A percentile compares a stretch with the other conserved stretches of the same genome.
These are phyloP conservation scores for Pythium utonaiense DNA, from an alignment of 352 stramenopile genomes.

Conservation along the genomic window DNA sequence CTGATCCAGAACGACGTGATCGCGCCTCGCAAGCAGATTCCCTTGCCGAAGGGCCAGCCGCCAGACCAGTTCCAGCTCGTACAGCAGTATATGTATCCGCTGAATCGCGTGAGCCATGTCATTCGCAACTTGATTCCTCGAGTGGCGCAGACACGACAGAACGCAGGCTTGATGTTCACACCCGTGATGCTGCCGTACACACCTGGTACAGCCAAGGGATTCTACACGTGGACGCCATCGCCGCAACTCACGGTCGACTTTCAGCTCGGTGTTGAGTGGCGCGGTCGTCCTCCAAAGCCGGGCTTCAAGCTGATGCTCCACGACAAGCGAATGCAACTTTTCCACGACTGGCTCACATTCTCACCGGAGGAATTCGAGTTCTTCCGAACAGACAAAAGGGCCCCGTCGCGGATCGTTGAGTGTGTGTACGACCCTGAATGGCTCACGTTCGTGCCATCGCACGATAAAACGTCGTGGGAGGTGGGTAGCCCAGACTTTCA, in stretches of 20 bases:
- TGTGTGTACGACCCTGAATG: slow-evolving; percentile 81
- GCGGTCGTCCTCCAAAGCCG: slow-evolving; percentile 65
- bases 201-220: slow-evolving; percentile 66
- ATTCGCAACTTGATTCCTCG: slow-evolving; percentile 72
- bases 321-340: slow-evolving; percentile 81
- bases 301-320: slow-evolving; percentile 84
- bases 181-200: slow-evolving; percentile 77
- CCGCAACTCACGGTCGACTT: slow-evolving; percentile 63
- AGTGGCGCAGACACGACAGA: slow-evolving; percentile 73
- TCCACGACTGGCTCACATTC: slow-evolving; percentile 88
- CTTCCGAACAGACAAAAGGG: slow-evolving; percentile 80
- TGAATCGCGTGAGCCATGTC: slow-evolving; percentile 71
- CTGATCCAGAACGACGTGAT: slow-evolving; percentile 90
- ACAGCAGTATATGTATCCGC: slow-evolving; percentile 81
- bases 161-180: slow-evolving; percentile 74
- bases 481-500: slow-evolving; percentile 61
- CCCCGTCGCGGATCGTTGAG: slow-evolving; percentile 77
- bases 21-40: slow-evolving; percentile 69
- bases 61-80: slow-evolving; percentile 80
- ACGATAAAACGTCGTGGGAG: slow-evolving; percentile 82
- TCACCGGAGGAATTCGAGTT: slow-evolving; percentile 70
- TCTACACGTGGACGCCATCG: slow-evolving; percentile 71
- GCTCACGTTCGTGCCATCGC: slow-evolving; percentile 80
- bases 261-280: slow-evolving; percentile 79
- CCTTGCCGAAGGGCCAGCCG: slow-evolving; percentile 69